These are phyloP conservation scores for Erigeron canadensis DNA, from an alignment of 129 eudicot species.

Conservation along the genomic window DNA sequence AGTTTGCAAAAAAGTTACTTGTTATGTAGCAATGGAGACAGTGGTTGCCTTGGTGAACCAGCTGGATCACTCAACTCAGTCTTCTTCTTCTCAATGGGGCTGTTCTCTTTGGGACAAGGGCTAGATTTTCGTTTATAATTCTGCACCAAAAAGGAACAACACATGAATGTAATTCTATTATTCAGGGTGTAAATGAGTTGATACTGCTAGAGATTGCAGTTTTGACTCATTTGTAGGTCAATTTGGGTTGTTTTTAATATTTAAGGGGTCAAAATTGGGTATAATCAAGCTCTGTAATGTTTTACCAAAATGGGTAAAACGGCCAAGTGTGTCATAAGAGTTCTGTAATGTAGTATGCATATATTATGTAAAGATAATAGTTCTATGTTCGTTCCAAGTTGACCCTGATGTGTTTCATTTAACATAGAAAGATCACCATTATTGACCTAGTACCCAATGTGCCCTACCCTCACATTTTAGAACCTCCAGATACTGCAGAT, in stretches of 20 bases:
- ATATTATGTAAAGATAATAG: too few species aligned
- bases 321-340: too few species aligned
- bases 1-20: slow-evolving; percentile 8
- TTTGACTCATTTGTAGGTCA: too few species aligned
- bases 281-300: too few species aligned
- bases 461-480: too few species aligned
- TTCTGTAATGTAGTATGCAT: too few species aligned
- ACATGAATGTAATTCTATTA: not conserved
- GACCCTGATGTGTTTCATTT: not conserved
- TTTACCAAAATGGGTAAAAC: too few species aligned
- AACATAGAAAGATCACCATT: not conserved
- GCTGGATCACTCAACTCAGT: slow-evolving; percentile 43
- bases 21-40: slow-evolving; percentile 48
- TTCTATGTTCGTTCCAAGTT: too few species aligned
- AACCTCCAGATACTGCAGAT: not conserved
- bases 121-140: slow-evolving; percentile 53
- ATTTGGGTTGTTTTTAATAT: too few species aligned
- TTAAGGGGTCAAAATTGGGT: too few species aligned
- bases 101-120: slow-evolving; percentile 36
- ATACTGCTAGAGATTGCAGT: not conserved
- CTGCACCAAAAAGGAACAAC: slow-evolving; percentile 26
- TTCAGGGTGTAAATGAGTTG: not conserved
- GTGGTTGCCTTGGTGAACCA: slow-evolving; percentile 50
- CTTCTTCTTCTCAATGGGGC: slow-evolving; percentile 56
- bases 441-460: too few species aligned